Evolutionary conservation across 2,329 filamentous ascomycete species (phyloP), one percentile per base, ranked within the genome.

Genomic region (Penicillium sp.): DNA sequence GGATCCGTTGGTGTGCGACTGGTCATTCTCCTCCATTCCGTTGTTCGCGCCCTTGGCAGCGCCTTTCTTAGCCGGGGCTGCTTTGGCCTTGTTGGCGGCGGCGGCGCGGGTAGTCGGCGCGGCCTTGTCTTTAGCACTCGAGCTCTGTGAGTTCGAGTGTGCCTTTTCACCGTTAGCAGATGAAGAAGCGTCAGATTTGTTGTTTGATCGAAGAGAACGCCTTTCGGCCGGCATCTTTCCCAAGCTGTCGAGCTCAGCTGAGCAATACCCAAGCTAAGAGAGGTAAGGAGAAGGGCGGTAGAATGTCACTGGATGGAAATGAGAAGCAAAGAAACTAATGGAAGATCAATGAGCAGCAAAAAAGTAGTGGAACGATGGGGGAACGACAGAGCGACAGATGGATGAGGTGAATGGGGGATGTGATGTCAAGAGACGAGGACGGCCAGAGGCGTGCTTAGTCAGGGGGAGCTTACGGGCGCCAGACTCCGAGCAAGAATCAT

Each of bases 21-120:
- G 88, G 74, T 90, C 89, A 75, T 89, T 88, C 74, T 87, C 84
- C 66, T 86, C 86, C 87, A 90, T 90, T 33, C 63, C 66, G 62
- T 65, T 63, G 59, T 71, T 73, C 44, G 71, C 67, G 63, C 65
- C 71, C 58, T 75, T 74, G 58, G 69, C 64, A 55, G 69, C 66
- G 59, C 65, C 67, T 63, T 74, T 75, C 62, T 74, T 73, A 44
- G 66, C 62, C 33, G 67, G 60, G 45, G 62, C 61, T 50, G 71
- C 59, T 63, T 73, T 71, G 60, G 73, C 64, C 65, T 77, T 77
- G 64, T 66, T 75, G 61, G 75, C 69, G 59, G 74, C 69, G 59
- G 74, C 67, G 53, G 75, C 68, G 60, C 76, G 75, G 53, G 63
- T 66, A 54, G 73, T 69, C 23, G 75, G 74, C 56, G 74, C 70